phyloP scores from a whole-genome alignment of 805 yeast genomes.

The Phaffomyces thermotolerans region DNA sequence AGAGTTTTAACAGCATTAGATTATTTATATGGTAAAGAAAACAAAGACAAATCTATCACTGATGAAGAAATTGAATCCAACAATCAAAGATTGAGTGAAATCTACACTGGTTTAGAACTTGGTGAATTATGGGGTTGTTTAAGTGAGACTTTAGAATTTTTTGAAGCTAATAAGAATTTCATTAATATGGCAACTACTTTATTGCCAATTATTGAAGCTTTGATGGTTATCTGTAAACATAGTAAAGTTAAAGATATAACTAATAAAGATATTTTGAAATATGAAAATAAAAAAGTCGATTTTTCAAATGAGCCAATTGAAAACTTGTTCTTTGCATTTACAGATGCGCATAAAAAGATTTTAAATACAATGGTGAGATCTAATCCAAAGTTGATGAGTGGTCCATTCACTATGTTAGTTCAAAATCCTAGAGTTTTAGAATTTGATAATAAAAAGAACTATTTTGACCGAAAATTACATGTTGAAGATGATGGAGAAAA shows the following conservation, averaged over 20 bases:
- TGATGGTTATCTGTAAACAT: conserved; percentile 95
- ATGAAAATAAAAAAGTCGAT: conserved; percentile 57
- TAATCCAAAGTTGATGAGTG: conserved; percentile 90
- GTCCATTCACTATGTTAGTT: conserved; percentile 86
- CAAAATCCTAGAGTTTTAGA: conserved; percentile 84
- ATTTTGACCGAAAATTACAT: conserved; percentile 72
- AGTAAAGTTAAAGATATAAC: conserved; percentile 54
- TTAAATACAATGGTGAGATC: conserved; percentile 86
- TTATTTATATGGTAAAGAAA: conserved; percentile 47
- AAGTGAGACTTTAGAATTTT: conserved; percentile 58
- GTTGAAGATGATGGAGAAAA: conserved; percentile 29
- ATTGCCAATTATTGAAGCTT: conserved; percentile 80
- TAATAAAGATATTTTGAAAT: conserved; percentile 47
- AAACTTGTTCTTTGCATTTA: conserved; percentile 73
- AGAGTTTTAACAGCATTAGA: conserved; percentile 84
- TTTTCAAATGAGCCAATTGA: conserved; percentile 71
- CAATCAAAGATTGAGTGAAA: conserved; percentile 40
- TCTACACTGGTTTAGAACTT: conserved; percentile 63
- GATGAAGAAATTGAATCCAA: conserved; percentile 21
- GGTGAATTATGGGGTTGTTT: conserved; percentile 82
- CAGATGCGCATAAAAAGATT: conserved; percentile 81
- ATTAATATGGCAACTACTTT: conserved; percentile 69
- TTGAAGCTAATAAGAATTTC: conserved; percentile 52
- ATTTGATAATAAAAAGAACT: conserved; percentile 87
- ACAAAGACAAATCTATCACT: conserved; percentile 11